Evolutionary conservation across 768 basidiomycete species (phyloP), one percentile per base, ranked within the genome.

Genomic region (Erythrobasidium yunnanense): DNA sequence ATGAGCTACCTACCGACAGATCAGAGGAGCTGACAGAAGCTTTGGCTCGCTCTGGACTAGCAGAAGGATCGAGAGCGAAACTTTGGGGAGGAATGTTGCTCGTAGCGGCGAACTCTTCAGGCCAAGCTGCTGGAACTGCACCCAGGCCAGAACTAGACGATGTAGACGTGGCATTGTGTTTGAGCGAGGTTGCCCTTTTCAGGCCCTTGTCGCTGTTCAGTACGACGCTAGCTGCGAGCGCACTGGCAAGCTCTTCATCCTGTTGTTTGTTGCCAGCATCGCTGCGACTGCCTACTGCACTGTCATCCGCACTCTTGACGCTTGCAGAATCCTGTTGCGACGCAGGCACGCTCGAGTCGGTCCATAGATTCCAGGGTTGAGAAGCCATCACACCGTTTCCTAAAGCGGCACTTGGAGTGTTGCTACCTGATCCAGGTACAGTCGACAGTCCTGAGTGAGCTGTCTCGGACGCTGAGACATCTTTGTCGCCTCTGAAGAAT

Each of bases 361-460:
- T 46, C 52, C 65, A 68, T 49, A 68, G 49, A 49, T 60, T 63
- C 67, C 67, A 68, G 23, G 67, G 67, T 23, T 68, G 58, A 6
- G 5, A 30, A 5, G 22, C 27, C 58, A 68, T 49, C 17, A n/a
- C 33, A 50, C 51, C 57, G 42, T 54, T 51, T 25, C 47, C 67
- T 27, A 47, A 46, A 7, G 32, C 57, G 3, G 51, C 60, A 8
- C 63, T 42, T 34, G 67, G 67, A 8, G 67, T 68, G 3, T 30
- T n/a, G 1, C 58, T 55, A 18, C 67, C 67, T 35, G 32, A 35
- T 22, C 34, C 56, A 25, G 47, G 38, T 2, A 46, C 20, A 35
- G 56, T 27, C 7, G 60, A 25, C 23, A 32, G 47, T 17, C 22
- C 60, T 8, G 29, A 6, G 46, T 50, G 7, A 23, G 47, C 18